phyloP scores from a whole-genome alignment of 148 eudicot genomes.

The Amaranthus palmeri region DNA sequence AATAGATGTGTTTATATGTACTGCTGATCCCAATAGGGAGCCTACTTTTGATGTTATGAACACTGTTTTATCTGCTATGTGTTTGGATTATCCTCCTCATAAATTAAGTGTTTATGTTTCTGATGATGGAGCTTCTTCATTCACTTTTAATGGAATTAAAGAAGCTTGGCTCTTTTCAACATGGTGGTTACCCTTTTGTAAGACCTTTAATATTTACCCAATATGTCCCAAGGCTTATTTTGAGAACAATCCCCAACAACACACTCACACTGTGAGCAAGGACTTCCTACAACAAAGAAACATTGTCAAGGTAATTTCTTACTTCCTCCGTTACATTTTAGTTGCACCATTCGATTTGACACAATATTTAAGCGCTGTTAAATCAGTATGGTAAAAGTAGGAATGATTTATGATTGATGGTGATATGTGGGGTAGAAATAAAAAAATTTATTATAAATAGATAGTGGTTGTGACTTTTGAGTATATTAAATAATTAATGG shows the following conservation, averaged over 20 bases:
- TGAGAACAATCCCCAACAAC: neutral
- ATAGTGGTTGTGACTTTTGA: too few species aligned
- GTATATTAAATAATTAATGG: too few species aligned
- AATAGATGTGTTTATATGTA: slow-evolving; percentile 34
- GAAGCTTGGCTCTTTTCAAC: slow-evolving; percentile 32
- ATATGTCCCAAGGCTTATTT: slow-evolving; percentile 33
- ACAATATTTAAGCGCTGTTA: too few species aligned
- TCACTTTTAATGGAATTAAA: slow-evolving; percentile 17
- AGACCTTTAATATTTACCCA: slow-evolving; percentile 17
- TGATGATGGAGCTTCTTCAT: slow-evolving; percentile 27
- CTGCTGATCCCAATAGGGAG: slow-evolving; percentile 34
- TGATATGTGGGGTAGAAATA: too few species aligned
- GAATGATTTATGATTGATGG: too few species aligned
- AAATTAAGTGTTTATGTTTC: slow-evolving; percentile 37
- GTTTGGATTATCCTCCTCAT: slow-evolving; percentile 32
- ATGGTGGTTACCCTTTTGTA: slow-evolving; percentile 36
- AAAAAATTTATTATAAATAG: too few species aligned
- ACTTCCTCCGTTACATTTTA: too few species aligned
- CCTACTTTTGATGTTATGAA: slow-evolving; percentile 36
- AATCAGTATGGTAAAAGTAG: too few species aligned
- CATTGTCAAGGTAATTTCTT: neutral
- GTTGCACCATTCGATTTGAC: too few species aligned
- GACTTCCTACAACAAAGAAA: slow-evolving; percentile 36
- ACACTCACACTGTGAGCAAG: slow-evolving; percentile 1
- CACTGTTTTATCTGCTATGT: slow-evolving; percentile 40